Percentiles rank a stretch among this genome's conserved stretches.
phyloP scores from a whole-genome alignment of 306 rosid genomes.

The Acmispon strigosus region DNA sequence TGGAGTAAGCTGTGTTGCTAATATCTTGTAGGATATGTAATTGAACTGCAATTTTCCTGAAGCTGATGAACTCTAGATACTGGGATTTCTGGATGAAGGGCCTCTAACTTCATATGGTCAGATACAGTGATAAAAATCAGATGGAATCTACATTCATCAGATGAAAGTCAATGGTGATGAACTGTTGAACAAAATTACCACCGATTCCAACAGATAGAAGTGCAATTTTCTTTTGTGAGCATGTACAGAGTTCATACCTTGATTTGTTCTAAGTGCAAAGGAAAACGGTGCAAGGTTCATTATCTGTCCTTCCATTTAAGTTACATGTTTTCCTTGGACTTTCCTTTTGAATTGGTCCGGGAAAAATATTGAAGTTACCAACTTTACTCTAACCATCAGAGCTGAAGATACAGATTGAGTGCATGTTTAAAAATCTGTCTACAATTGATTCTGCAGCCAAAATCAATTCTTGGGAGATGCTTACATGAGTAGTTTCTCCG shows the following conservation, averaged over 20 bases:
- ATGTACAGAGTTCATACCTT: not conserved
- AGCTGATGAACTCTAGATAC: not conserved
- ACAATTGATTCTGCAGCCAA: no score
- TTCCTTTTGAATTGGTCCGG: not conserved
- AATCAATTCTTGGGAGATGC: no score
- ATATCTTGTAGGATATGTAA: slow-evolving; percentile 16
- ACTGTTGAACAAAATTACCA: not conserved
- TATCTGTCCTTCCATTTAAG: not conserved
- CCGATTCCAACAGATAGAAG: not conserved
- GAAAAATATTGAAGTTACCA: not conserved
- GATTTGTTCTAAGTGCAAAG: not conserved
- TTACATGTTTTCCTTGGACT: not conserved
- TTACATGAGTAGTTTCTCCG: no score
- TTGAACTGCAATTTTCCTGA: not conserved
- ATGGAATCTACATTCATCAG: not conserved
- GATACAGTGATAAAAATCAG: not conserved
- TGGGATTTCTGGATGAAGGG: not conserved
- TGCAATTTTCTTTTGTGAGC: slow-evolving; percentile 1
- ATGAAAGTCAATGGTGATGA: not conserved
- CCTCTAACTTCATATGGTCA: not conserved
- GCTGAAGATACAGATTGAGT: not conserved
- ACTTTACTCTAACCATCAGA: not conserved
- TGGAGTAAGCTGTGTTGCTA: slow-evolving; percentile 50
- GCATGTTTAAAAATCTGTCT: no score
- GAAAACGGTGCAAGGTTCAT: not conserved